A percentile compares a stretch with the other conserved stretches of the same genome.
Evolutionary conservation across 495 filamentous ascomycete species (phyloP).

Genomic region (Aspergillus steynii): DNA sequence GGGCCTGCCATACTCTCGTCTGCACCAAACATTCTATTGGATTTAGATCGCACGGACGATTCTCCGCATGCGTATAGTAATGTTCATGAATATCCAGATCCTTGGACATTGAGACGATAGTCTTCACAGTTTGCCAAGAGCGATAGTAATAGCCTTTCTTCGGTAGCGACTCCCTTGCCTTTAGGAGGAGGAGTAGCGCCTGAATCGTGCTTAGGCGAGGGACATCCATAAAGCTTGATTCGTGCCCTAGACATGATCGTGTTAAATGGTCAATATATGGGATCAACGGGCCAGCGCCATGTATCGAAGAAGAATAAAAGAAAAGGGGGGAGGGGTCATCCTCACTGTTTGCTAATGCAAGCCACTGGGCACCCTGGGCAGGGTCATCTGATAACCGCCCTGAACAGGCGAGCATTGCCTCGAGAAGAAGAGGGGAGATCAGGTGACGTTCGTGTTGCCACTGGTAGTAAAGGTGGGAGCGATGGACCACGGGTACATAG

Average conservation of each 20-base stretch:
- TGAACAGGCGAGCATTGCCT: conserved; percentile 94
- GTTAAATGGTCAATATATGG: not conserved
- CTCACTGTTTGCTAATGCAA: conserved; percentile 88
- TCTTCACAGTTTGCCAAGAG: conserved; percentile 96
- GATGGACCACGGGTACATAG: conserved; percentile 92
- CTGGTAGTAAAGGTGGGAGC: conserved; percentile 81
- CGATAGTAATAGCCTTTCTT: conserved; percentile 96
- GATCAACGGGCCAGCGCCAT: not conserved
- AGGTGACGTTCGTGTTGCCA: conserved; percentile 84
- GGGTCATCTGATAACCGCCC: conserved; percentile 81
- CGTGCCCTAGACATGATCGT: conserved; percentile 65
- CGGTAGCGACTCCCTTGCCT: conserved; percentile 87
- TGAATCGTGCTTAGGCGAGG: conserved; percentile 93
- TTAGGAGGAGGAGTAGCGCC: conserved; percentile 82
- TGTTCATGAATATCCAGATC: conserved; percentile 93
- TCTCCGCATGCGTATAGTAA: conserved; percentile 70
- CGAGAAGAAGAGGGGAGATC: conserved; percentile 88
- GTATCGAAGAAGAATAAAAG: too few relatives aligned
- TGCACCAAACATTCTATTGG: conserved; percentile 78
- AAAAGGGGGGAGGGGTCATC: conserved; percentile 4
- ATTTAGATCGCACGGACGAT: conserved; percentile 65
- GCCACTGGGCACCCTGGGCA: conserved; percentile 86
- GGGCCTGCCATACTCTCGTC: conserved; percentile 86
- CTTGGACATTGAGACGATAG: conserved; percentile 87
- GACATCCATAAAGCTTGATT: conserved; percentile 94